A percentile compares a stretch with the other conserved stretches of the same genome.
Evolutionary conservation across 306 rosid species (phyloP).

Genomic region (Vicia sativa): DNA sequence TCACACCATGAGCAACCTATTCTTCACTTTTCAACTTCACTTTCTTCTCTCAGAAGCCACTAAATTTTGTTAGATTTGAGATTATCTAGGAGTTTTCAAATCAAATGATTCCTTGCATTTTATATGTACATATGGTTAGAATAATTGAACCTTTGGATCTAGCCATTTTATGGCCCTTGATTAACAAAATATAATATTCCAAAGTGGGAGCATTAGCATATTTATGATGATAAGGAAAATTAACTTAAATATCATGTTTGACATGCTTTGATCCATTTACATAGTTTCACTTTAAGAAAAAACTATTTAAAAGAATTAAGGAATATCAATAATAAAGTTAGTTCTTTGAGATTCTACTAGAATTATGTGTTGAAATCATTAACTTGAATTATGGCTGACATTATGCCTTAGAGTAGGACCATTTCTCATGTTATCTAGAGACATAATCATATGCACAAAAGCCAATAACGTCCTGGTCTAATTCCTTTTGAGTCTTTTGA

Average conservation of each 20-base stretch:
- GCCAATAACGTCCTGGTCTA: slow-evolving; percentile 41
- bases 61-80: slow-evolving; percentile 21
- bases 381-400: slow-evolving; percentile 15
- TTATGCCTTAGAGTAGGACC: background rate
- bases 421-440: slow-evolving; percentile 27
- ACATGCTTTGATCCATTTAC: slow-evolving; percentile 27
- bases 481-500: slow-evolving; percentile 48
- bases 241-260: slow-evolving; percentile 23
- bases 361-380: slow-evolving; percentile 14
- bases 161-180: slow-evolving; percentile 27
- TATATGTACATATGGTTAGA: background rate
- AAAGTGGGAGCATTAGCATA: slow-evolving; percentile 32
- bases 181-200: slow-evolving; percentile 20
- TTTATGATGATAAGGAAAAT: slow-evolving; percentile 18
- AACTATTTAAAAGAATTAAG: slow-evolving; percentile 8
- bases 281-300: background rate
- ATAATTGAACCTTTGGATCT: slow-evolving; percentile 36
- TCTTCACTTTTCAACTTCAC: slow-evolving; percentile 30
- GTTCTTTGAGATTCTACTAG: background rate
- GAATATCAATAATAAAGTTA: slow-evolving; percentile 35
- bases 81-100: slow-evolving; percentile 28
- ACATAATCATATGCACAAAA: slow-evolving; percentile 51
- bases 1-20: slow-evolving; percentile 35
- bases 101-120: slow-evolving; percentile 20
- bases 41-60: slow-evolving; percentile 39